Evolutionary conservation across 2,329 filamentous ascomycete genomes (phyloP).

Genomic region (Setomelanomma holmii): DNA sequence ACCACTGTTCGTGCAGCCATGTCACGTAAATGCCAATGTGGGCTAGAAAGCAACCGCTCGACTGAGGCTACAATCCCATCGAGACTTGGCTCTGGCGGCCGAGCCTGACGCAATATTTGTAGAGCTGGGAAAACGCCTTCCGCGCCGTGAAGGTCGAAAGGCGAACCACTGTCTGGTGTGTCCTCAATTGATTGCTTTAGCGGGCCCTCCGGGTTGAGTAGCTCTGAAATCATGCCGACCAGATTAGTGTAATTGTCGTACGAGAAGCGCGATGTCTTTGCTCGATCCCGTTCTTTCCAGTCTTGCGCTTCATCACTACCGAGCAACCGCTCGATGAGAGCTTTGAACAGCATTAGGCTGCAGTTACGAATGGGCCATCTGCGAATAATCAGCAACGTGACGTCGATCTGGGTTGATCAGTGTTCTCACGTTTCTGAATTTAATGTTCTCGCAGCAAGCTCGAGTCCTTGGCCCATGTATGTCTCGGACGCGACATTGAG

Average conservation of each 20-base stretch:
- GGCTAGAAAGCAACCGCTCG: slow-evolving; percentile 68
- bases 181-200: slow-evolving; percentile 33
- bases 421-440: slow-evolving; percentile 74
- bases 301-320: slow-evolving; percentile 72
- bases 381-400: slow-evolving; percentile 8
- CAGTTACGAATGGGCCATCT: slow-evolving; percentile 96
- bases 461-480: slow-evolving; percentile 75
- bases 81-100: slow-evolving; percentile 66
- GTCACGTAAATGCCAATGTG: slow-evolving; percentile 81
- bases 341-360: slow-evolving; percentile 85
- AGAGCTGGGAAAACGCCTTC: slow-evolving; percentile 83
- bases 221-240: slow-evolving; percentile 66
- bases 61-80: slow-evolving; percentile 66
- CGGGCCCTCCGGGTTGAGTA: slow-evolving; percentile 57
- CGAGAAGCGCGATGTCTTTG: slow-evolving; percentile 64
- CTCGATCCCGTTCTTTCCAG: slow-evolving; percentile 59
- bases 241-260: slow-evolving; percentile 74
- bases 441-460: slow-evolving; percentile 80
- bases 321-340: slow-evolving; percentile 79
- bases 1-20: slow-evolving; percentile 76
- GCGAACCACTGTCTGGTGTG: slow-evolving; percentile 28
- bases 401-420: neutral
- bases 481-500: slow-evolving; percentile 75
- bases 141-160: slow-evolving; percentile 45
- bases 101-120: slow-evolving; percentile 78